Conservation (phyloP, 2,329 filamentous ascomycete species). For the Beauveria rudraprayagi region DNA sequence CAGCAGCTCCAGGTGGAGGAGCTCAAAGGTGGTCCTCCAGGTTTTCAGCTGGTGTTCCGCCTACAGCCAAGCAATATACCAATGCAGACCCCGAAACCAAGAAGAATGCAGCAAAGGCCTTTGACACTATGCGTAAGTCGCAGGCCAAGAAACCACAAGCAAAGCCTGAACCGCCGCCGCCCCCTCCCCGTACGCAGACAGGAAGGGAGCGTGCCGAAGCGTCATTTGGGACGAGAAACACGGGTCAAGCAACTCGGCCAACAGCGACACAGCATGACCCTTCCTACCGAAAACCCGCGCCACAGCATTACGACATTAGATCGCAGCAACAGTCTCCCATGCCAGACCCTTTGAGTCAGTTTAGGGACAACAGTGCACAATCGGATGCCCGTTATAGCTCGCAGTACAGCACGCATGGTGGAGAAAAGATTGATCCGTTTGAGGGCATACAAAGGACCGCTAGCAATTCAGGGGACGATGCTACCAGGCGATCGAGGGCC, state of each 20-base stretch:
- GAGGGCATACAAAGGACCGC: conserved; percentile 38
- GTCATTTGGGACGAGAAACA: conserved; percentile 43
- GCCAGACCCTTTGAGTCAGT: conserved; percentile 41
- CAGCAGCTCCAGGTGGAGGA: conserved; percentile 23
- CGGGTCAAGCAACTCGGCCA: conserved; percentile 43
- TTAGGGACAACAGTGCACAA: conserved; percentile 32
- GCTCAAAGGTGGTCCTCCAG: conserved; percentile 38
- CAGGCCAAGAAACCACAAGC: conserved; percentile 22
- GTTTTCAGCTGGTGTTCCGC: conserved; percentile 33
- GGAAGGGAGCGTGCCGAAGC: conserved; percentile 47
- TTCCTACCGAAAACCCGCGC: conserved; percentile 9
- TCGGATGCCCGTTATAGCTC: conserved; percentile 47
- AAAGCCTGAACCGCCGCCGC: conserved; percentile 22
- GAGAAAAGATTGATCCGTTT: conserved; percentile 52
- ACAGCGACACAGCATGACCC: conserved; percentile 28
- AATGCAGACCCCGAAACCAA: conserved; percentile 28
- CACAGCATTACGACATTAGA: conserved; percentile 10
- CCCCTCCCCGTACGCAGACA: conserved; percentile 39
- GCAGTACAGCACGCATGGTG: conserved; percentile 47
- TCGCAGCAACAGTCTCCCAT: conserved; percentile 20
- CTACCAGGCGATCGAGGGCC: not conserved
- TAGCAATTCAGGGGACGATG: conserved; percentile 27
- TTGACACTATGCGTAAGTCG: conserved; percentile 36
- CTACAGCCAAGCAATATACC: conserved; percentile 33
- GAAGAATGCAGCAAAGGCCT: conserved; percentile 34